A percentile compares a stretch with the other conserved stretches of the same genome.
Evolutionary conservation across 495 filamentous ascomycete genomes (phyloP).

Genomic region (Daldinia loculata): DNA sequence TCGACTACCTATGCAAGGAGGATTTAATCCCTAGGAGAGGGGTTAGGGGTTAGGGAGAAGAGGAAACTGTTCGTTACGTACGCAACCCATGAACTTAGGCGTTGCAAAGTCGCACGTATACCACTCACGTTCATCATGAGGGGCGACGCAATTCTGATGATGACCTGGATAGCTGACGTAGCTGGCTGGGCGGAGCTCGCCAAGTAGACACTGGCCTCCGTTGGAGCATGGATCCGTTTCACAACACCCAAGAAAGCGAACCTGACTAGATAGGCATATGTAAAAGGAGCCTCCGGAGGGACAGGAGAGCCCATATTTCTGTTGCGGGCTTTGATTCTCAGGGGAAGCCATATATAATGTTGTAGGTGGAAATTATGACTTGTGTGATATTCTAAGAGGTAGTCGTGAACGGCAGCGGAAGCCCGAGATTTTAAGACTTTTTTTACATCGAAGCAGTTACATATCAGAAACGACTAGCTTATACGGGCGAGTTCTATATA

Average conservation of each 20-base stretch:
- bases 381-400: no score
- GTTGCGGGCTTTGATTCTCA: constrained; percentile 7
- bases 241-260: constrained; percentile 51
- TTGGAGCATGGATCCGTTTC: constrained; percentile 43
- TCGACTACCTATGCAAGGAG: neutral
- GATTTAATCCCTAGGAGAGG: neutral
- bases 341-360: constrained; percentile 5
- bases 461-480: neutral
- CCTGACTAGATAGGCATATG: constrained; percentile 36
- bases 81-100: constrained; percentile 49
- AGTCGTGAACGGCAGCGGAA: neutral
- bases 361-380: neutral
- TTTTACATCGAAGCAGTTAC: neutral
- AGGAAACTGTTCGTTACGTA: neutral
- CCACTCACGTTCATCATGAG: constrained; percentile 37
- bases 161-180: constrained; percentile 36
- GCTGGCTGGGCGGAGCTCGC: constrained; percentile 32
- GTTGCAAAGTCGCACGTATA: constrained; percentile 42
- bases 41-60: no score
- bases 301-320: constrained; percentile 43
- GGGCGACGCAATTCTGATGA: constrained; percentile 33
- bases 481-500: neutral
- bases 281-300: constrained; percentile 45
- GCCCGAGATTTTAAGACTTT: neutral
- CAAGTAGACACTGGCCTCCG: constrained; percentile 39